Percentiles rank a stretch among this genome's conserved stretches.
Conservation (phyloP, 352 stramenopile species). For the Phytopythium oedochilum region DNA sequence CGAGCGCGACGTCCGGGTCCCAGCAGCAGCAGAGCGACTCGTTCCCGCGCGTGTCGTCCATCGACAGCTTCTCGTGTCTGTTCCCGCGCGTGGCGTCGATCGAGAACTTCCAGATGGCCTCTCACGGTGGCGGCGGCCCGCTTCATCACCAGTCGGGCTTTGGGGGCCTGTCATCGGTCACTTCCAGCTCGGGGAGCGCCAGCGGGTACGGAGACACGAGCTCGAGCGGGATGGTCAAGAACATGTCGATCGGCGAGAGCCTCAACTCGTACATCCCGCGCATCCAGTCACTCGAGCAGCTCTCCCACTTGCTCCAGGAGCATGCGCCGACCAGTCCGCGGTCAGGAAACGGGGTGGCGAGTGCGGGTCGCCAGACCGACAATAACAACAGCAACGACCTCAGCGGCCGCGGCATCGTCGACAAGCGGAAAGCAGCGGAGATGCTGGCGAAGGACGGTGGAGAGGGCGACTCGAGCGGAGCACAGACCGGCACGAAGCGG, state of each 20-base stretch:
- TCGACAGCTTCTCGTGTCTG: conserved; percentile 81
- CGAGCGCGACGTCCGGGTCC: neutral
- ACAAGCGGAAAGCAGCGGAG: conserved; percentile 15
- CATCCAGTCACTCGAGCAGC: conserved; percentile 75
- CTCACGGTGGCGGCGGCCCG: conserved; percentile 1
- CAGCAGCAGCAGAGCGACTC: conserved; percentile 16
- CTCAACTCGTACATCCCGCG: conserved; percentile 70
- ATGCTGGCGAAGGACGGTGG: conserved; percentile 33
- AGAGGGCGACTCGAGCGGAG: conserved; percentile 14
- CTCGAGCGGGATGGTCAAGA: conserved; percentile 37
- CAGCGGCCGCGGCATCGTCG: neutral
- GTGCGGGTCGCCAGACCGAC: neutral
- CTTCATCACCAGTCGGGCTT: conserved; percentile 6
- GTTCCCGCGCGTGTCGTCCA: conserved; percentile 73
- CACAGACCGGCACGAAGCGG: conserved; percentile 18
- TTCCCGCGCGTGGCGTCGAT: conserved; percentile 81
- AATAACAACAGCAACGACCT: neutral
- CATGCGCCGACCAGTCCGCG: conserved; percentile 49
- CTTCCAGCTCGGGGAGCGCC: conserved; percentile 6
- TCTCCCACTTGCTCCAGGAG: conserved; percentile 67
- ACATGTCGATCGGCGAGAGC: conserved; percentile 55
- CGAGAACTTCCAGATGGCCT: conserved; percentile 63
- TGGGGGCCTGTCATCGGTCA: conserved; percentile 4
- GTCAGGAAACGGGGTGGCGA: conserved; percentile 3
- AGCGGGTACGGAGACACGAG: conserved; percentile 26